Base-by-base conservation (phyloP, 345 rosid genomes). In the Jatropha curcas region DNA sequence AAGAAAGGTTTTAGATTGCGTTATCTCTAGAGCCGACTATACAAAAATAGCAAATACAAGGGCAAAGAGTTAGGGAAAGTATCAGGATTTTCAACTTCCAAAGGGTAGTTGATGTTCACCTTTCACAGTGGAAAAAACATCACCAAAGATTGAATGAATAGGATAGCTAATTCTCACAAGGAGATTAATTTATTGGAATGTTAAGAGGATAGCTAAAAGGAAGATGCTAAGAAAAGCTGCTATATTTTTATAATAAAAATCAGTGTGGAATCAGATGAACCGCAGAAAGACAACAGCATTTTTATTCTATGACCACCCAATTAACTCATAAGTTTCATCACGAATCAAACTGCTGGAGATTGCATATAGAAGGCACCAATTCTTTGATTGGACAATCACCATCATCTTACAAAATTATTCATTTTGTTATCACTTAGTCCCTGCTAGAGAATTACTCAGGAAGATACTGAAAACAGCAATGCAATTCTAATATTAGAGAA, bases 181-280 rank as follows among this genome's bases (percentile, higher is more conserved):
- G 11, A 41, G 43, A 60, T 17, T 33, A 60, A 60, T 33, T 33
- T 60, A 34, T 60, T 60, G 65, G 64, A 60, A 60, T 12, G 17
- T 60, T 33, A 33, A 0, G 14, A 60, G 8, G 65, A 60, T 33
- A 31, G 65, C 34, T 33, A 34, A 60, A 60, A 41, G 13, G 45
- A 41, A 41, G 45, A 41, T 41, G 11, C 45, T 41, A 41, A 41
- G 45, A 41, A 39, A 41, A 41, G 45, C 8, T 41, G 2, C 11
- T 13, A 41, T 0, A 7, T 8, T 8, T 41, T 41, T 41, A 13
- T 9, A 1, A 41, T 7, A 41, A 9, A 13, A 10, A 41, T 2
- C 45, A 3, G 45, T 39, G 43, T 41, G 45, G 11, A 41, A 41
- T 41, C 45, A 41, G 11, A 41, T 41, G 45, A 39, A 39, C 2